These are phyloP conservation scores for Boletus pseudopeckii DNA, from an alignment of 768 basidiomycete genomes.

Conservation along the genomic window DNA sequence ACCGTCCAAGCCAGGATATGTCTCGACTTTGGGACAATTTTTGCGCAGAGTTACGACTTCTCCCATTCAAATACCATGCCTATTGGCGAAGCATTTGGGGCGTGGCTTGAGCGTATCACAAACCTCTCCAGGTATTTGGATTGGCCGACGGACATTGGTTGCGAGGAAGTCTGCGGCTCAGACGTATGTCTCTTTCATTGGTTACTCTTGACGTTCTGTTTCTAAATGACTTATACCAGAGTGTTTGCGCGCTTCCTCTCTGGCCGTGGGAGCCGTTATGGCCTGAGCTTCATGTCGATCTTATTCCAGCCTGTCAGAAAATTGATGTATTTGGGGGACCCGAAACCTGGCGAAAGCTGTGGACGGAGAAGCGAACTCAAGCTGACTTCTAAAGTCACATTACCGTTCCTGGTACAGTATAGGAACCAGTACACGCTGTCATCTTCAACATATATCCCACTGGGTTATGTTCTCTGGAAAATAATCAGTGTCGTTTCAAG, in stretches of 20 bases:
- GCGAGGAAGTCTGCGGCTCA: background rate
- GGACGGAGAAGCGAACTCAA: background rate
- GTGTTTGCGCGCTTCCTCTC: constrained; percentile 1
- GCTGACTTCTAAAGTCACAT: background rate
- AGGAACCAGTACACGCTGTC: background rate
- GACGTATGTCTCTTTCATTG: background rate
- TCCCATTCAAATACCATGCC: background rate
- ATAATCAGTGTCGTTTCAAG: background rate
- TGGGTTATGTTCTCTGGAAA: no score
- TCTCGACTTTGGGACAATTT: constrained; percentile 4
- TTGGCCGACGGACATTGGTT: constrained; percentile 3
- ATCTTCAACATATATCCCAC: no score
- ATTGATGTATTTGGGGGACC: constrained; percentile 5
- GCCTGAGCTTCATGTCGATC: constrained; percentile 4
- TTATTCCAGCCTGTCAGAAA: constrained; percentile 1
- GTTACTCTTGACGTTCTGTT: background rate
- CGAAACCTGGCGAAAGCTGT: constrained; percentile 1
- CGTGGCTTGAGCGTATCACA: background rate
- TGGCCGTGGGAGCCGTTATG: constrained; percentile 6
- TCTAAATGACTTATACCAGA: background rate
- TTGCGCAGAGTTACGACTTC: background rate
- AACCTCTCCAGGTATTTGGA: constrained; percentile 1
- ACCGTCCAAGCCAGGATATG: constrained; percentile 1
- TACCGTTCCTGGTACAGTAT: background rate
- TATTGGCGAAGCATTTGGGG: background rate